Conservation (phyloP, 2,329 filamentous ascomycete species). For the Talaromyces sp. region DNA sequence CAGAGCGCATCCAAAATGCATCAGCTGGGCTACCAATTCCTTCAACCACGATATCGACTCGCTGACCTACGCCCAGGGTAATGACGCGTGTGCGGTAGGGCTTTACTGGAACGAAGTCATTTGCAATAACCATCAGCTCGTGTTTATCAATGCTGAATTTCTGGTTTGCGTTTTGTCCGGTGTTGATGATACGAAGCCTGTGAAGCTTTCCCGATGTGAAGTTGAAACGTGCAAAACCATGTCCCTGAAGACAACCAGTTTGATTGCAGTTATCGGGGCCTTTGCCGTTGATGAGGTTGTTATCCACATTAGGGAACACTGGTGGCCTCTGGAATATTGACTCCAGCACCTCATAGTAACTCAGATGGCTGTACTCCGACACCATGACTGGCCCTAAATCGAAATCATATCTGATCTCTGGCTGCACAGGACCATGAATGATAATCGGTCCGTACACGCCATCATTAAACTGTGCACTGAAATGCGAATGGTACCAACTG, state of each 20-base stretch:
- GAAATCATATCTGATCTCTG: neutral
- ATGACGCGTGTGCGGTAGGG: neutral
- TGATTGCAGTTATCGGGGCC: neutral
- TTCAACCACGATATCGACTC: constrained; percentile 3
- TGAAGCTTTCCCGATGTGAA: neutral
- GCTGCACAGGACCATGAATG: constrained; percentile 53
- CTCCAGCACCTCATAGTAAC: constrained; percentile 3
- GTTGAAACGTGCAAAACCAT: constrained; percentile 1
- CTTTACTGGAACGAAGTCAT: neutral
- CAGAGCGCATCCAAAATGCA: constrained; percentile 9
- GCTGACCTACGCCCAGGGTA: neutral
- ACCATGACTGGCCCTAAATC: constrained; percentile 5
- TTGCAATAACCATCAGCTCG: neutral
- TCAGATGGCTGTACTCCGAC: constrained; percentile 1
- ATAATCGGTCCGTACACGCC: constrained; percentile 65
- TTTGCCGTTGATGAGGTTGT: constrained; percentile 4
- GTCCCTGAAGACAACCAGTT: neutral
- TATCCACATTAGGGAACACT: neutral
- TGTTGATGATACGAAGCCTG: neutral
- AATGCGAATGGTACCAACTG: constrained; percentile 42
- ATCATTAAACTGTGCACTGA: constrained; percentile 62
- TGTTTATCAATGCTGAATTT: constrained; percentile 9
- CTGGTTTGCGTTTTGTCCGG: neutral
- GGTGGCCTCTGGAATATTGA: neutral
- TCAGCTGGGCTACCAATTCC: neutral